Conservation (phyloP, 139 green algal species). For the Chlamydomonas incerta region DNA sequence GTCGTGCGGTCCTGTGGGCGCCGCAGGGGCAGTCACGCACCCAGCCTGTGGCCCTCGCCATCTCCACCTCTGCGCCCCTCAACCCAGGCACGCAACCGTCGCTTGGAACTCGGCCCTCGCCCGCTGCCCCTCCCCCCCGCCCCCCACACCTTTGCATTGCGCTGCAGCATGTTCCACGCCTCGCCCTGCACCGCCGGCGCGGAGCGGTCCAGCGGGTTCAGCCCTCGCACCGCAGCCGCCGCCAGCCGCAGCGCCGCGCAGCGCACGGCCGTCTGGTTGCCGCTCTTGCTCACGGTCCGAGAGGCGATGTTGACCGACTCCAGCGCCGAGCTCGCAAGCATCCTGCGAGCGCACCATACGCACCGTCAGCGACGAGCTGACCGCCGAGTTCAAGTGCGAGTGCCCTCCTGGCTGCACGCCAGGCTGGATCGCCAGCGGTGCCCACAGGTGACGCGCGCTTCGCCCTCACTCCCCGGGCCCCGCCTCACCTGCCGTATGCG, state of each 20-base stretch:
- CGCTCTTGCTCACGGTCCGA: slow-evolving; percentile 44
- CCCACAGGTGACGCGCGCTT: too few relatives aligned
- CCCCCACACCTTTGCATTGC: slow-evolving; percentile 53
- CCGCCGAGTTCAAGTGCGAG: too few relatives aligned
- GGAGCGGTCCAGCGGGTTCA: slow-evolving; percentile 67
- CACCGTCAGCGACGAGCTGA: neutral
- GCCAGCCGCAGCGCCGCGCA: slow-evolving; percentile 67
- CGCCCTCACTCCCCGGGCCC: too few relatives aligned
- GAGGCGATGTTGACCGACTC: slow-evolving; percentile 4
- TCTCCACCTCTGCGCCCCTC: too few relatives aligned
- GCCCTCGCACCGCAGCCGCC: slow-evolving; percentile 68
- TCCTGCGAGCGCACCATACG: neutral
- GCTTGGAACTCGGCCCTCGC: too few relatives aligned
- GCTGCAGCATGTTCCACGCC: slow-evolving; percentile 63
- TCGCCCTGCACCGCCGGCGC: slow-evolving; percentile 68
- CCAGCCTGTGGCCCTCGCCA: too few relatives aligned
- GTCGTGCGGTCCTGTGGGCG: slow-evolving; percentile 38
- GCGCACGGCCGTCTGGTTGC: slow-evolving; percentile 42
- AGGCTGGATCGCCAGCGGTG: too few relatives aligned
- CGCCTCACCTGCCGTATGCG: slow-evolving; percentile 58
- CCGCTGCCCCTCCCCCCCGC: too few relatives aligned
- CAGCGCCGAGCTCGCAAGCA: slow-evolving; percentile 13
- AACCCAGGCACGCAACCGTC: too few relatives aligned
- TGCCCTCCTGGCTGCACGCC: too few relatives aligned
- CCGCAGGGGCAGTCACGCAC: too few relatives aligned